Percentiles rank a stretch among this genome's conserved stretches.
Conservation (phyloP, 345 rosid genomes). For the Murraya paniculata region DNA sequence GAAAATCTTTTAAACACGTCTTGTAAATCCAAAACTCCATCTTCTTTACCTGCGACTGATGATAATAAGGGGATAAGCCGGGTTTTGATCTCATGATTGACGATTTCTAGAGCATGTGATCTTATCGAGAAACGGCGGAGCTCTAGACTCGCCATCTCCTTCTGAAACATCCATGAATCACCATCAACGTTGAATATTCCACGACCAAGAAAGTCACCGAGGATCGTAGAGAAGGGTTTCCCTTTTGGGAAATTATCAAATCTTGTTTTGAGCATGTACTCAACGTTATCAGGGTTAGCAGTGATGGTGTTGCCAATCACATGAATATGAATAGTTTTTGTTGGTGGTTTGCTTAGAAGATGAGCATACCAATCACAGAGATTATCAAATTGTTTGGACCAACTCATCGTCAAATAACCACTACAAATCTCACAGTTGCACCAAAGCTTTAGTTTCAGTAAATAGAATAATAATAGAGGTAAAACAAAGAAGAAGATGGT, state of each 20-base stretch:
- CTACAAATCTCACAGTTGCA: conserved; percentile 70
- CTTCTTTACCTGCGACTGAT: conserved; percentile 20
- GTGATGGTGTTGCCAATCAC: conserved; percentile 65
- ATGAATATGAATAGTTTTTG: conserved; percentile 64
- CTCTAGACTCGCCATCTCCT: conserved; percentile 60
- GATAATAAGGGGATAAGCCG: conserved; percentile 49
- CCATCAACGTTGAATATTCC: conserved; percentile 89
- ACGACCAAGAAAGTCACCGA: conserved; percentile 74
- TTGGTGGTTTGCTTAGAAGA: conserved; percentile 53
- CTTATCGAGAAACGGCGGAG: conserved; percentile 47
- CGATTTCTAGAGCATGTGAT: conserved; percentile 51
- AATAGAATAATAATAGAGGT: not conserved
- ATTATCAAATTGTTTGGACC: conserved; percentile 54
- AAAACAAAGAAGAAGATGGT: conserved; percentile 17
- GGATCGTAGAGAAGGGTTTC: conserved; percentile 64
- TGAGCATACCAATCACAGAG: conserved; percentile 80
- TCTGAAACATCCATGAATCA: conserved; percentile 63
- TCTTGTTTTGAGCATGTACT: conserved; percentile 26
- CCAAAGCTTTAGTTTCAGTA: conserved; percentile 37
- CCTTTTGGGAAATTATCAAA: conserved; percentile 79
- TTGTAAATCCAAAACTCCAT: conserved; percentile 43
- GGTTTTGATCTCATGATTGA: conserved; percentile 43
- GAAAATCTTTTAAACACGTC: conserved; percentile 63
- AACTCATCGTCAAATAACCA: conserved; percentile 49
- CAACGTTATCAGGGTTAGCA: conserved; percentile 59